Percentiles rank a stretch among this genome's conserved stretches.
Evolutionary conservation across 306 rosid genomes (phyloP).

Genomic region (Rosa multiflora): DNA sequence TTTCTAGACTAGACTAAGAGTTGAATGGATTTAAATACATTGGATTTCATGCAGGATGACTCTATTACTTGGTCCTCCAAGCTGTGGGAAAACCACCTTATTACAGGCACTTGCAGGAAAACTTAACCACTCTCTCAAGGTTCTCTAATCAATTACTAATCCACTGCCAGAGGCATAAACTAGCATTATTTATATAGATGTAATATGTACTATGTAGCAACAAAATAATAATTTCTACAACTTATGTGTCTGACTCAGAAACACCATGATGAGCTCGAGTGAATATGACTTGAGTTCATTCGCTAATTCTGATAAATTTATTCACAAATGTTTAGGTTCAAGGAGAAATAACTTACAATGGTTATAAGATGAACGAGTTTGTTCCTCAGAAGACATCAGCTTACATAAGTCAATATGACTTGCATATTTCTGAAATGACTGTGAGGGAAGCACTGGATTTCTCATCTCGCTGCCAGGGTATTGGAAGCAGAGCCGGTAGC

Average conservation of each 20-base stretch:
- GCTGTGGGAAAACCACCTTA: conserved; percentile 54
- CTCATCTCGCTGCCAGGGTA: conserved; percentile 27
- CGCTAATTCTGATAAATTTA: background rate
- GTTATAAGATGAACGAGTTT: conserved; percentile 20
- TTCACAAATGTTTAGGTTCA: conserved; percentile 9
- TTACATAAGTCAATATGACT: conserved; percentile 35
- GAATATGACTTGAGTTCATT: no score
- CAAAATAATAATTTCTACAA: no score
- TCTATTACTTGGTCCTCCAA: conserved; percentile 53
- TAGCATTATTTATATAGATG: background rate
- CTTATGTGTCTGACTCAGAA: no score
- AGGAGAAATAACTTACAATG: conserved; percentile 33
- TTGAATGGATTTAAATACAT: no score
- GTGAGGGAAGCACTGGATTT: conserved; percentile 33
- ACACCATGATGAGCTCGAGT: no score
- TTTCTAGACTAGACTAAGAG: no score
- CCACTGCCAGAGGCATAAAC: background rate
- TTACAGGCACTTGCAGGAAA: conserved; percentile 51
- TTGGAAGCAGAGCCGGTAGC: conserved; percentile 30
- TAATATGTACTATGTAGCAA: no score
- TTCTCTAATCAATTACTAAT: conserved; percentile 17
- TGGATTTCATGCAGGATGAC: conserved; percentile 35
- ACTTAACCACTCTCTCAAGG: conserved; percentile 45
- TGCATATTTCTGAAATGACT: conserved; percentile 33
- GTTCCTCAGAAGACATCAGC: conserved; percentile 38